These are phyloP conservation scores for Claviceps maximensis DNA, from an alignment of 2,329 filamentous ascomycete genomes.

Conservation along the genomic window DNA sequence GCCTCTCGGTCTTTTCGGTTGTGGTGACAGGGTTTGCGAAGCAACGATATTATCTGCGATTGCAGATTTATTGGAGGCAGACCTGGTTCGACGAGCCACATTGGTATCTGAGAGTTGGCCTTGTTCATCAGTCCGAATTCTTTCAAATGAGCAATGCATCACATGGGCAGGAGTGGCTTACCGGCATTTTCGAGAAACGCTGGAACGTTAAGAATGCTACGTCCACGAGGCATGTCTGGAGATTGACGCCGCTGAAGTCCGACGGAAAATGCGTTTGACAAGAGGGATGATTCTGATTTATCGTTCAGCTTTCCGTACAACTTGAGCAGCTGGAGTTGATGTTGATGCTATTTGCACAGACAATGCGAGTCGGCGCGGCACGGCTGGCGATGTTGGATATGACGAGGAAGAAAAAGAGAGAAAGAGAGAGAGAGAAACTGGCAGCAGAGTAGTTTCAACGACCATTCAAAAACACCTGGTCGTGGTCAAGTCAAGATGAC, in stretches of 20 bases:
- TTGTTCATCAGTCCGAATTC: neutral
- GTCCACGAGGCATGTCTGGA: conserved; percentile 18
- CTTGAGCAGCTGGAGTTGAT: neutral
- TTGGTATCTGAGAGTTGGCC: neutral
- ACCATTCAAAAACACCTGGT: too few relatives aligned
- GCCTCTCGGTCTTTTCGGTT: conserved; percentile 11
- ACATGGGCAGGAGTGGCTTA: neutral
- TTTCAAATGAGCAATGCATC: neutral
- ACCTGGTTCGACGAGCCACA: conserved; percentile 1
- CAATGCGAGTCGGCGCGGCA: too few relatives aligned
- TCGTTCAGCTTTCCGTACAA: neutral
- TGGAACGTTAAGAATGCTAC: conserved; percentile 10
- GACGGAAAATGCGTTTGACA: neutral
- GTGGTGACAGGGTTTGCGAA: conserved; percentile 1
- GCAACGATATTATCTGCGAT: neutral
- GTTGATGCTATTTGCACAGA: neutral
- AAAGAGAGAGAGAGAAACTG: too few relatives aligned
- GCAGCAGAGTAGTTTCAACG: too few relatives aligned
- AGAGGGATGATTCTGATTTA: neutral
- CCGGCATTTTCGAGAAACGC: neutral
- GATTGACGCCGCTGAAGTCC: neutral
- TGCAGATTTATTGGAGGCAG: neutral
- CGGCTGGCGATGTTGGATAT: too few relatives aligned
- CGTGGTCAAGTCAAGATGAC: too few relatives aligned
- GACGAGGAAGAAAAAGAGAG: too few relatives aligned